Evolutionary conservation across 2,329 filamentous ascomycete genomes (phyloP), one percentile per base, ranked within the genome.

Genomic region (Monosporascus sp.): DNA sequence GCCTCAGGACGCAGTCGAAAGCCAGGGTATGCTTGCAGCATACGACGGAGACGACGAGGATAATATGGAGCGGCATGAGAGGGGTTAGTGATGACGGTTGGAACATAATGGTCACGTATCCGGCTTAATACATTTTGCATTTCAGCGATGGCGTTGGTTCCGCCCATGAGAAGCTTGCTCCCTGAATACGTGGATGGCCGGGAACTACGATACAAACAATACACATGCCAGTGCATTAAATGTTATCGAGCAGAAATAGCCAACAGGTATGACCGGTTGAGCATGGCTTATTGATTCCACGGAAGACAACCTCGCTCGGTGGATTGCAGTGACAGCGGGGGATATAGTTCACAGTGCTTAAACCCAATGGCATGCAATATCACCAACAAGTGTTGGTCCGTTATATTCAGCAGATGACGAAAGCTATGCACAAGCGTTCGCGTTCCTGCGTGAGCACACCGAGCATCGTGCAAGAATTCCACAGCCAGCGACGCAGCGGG

Each of bases 11-110:
- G 64, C 63, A 6, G 60, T 55, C 6, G 72, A 73, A 50, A 62
- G 59, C 6, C 64, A 65, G 44, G 66, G 65, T 20, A 71, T 74
- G 53, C 59, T 73, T 18, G 65, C 62, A 15, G 63, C 59, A 6
- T 70, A 72, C 52, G 67, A 72, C 25, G 60, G 59, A 6, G 63
- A 65, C n/a, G 67, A 68, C 27, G 64, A 68, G 3, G 61, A 65
- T 8, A 54, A 58, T 11, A 53, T 53, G 44, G 48, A 56, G 39
- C 50, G 50, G 24, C 49, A 51, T 11, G 31, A 35, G 27, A 27
- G 50, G 14, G 53, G 56, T 38, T 35, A 35, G 47, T 54, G 35
- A 55, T 55, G 24, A 20, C 49, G 35, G 47, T 20, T 24, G 18
- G 9, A 43, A 20, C 24, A 24, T 43, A 14, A 20, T 5, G 18